Conservation (phyloP, 306 rosid species). For the Lathyrus sativus region DNA sequence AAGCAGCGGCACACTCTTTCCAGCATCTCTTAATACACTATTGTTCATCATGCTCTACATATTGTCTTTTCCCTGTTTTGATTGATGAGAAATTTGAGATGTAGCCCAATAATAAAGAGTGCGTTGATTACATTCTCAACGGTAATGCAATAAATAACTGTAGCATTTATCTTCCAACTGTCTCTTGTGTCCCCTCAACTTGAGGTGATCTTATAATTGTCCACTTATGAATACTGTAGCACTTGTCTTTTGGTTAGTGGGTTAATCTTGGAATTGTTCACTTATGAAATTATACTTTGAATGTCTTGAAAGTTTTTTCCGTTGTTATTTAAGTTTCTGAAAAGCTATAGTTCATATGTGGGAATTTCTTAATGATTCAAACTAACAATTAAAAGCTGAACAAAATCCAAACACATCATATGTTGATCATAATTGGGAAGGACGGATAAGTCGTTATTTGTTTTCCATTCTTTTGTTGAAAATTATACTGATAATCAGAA, state of each 20-base stretch:
- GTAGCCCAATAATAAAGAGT: background rate
- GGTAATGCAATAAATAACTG: background rate
- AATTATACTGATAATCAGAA: constrained; percentile 13
- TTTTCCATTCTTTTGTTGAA: constrained; percentile 21
- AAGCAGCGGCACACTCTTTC: background rate
- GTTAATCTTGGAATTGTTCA: background rate
- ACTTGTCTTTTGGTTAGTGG: constrained; percentile 3
- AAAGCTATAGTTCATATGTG: constrained; percentile 1
- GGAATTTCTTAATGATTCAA: constrained; percentile 1
- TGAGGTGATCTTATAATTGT: background rate
- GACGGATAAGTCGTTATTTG: constrained; percentile 18
- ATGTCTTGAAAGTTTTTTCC: constrained; percentile 9
- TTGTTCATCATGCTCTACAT: constrained; percentile 10
- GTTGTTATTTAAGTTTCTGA: background rate
- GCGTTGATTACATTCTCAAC: background rate
- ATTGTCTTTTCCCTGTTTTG: background rate
- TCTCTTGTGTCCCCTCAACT: background rate
- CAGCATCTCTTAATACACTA: background rate
- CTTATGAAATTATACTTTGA: constrained; percentile 1
- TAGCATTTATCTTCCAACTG: constrained; percentile 3
- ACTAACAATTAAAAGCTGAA: background rate
- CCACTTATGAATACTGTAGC: background rate
- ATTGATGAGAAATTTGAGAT: background rate
- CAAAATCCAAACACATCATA: background rate
- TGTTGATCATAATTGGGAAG: constrained; percentile 32